Evolutionary conservation across 2,329 filamentous ascomycete genomes (phyloP), one percentile per base, ranked within the genome.

Genomic region (Pseudocercospora musae): DNA sequence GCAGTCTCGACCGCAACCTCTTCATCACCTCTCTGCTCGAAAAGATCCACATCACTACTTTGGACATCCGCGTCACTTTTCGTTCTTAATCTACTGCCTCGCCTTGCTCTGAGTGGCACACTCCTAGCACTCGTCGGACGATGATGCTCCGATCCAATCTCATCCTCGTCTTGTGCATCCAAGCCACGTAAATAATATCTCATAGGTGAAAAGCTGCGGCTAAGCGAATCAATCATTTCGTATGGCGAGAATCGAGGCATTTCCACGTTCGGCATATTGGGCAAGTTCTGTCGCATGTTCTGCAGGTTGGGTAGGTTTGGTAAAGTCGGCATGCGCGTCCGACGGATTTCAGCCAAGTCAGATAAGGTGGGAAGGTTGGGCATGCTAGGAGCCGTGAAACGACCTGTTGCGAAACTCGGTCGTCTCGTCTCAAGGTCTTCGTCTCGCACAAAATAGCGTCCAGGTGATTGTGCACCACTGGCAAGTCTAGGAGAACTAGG

Each of bases 151-250:
- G 20, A 53, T 6, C 60, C 61, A 10, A 25, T 49, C 20, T 56
- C 42, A n/a, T 61, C 58, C 10, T 57, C 64, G 20, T 71, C 70
- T 9, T 57, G 53, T 10, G 66, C 60, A 62, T 75, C 74, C 31
- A 72, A 55, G 7, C 72, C 72, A 44, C 72, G 68, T 7, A 81
- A 65, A 50, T 81, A 81, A 58, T 79, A 79, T 13, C 79, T 70
- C 66, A 81, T 79, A 4, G 80, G 80, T 0, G 75, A 75, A 0
- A 82, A 65, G 33, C 77, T 78, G 49, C 79, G 73, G 6, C 76
- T 77, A 23, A 82, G 75, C 0, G 79, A 75, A 54, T 80, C 78
- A 7, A 82, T 69, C 64, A 81, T 79, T 46, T 80, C 79, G 62
- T 79, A 79, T 0, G 79, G 75, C 4, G 76, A 77, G 20, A 80